A percentile compares a stretch with the other conserved stretches of the same genome.
phyloP scores from a whole-genome alignment of 2,329 filamentous ascomycete genomes.

The Lasiodiplodia sp. region DNA sequence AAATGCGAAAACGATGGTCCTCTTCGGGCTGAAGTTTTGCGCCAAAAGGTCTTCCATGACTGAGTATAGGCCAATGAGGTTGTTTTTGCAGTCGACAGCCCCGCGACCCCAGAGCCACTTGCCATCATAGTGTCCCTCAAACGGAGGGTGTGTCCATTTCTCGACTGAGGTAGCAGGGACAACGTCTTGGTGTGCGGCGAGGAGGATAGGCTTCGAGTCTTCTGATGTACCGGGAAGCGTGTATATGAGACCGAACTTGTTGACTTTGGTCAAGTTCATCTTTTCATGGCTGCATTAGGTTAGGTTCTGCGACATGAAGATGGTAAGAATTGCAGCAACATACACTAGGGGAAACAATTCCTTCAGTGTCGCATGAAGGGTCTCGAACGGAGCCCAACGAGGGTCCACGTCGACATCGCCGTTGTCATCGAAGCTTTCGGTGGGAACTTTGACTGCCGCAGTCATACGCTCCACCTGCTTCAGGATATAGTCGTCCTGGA shows the following conservation, averaged over 20 bases:
- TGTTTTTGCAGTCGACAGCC: constrained; percentile 67
- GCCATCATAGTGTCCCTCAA: constrained; percentile 62
- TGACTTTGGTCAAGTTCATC: constrained; percentile 62
- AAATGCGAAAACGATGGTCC: constrained; percentile 66
- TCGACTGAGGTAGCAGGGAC: constrained; percentile 61
- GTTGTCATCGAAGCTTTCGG: constrained; percentile 63
- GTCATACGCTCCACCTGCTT: constrained; percentile 47
- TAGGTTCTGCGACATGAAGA: background rate
- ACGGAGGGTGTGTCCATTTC: constrained; percentile 68
- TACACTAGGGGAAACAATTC: constrained; percentile 59
- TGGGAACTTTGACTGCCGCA: constrained; percentile 61
- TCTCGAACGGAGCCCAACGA: constrained; percentile 65
- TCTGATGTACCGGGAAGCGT: constrained; percentile 63
- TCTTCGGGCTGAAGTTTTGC: constrained; percentile 59
- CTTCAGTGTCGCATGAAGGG: constrained; percentile 60
- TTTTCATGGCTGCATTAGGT: constrained; percentile 45
- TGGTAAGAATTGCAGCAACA: background rate
- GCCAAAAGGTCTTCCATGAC: constrained; percentile 63
- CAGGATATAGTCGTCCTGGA: constrained; percentile 16
- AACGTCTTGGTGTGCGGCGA: constrained; percentile 71
- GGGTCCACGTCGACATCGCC: constrained; percentile 62
- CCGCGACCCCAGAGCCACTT: constrained; percentile 68
- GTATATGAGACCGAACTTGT: constrained; percentile 66
- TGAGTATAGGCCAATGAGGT: constrained; percentile 58
- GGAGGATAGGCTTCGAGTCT: constrained; percentile 61